Evolutionary conservation across 176 grass and related monocot genomes (phyloP).

Genomic region (Hordeum vulgare): MorexV3_pseudomolecules_assembly NC_058522.1:570602405-570602904

Average conservation of each 20-base stretch:
- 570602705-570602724: conserved; percentile 3
- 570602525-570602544: not conserved
- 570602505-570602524: conserved; percentile 48
- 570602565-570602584: conserved; percentile 47
- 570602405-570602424: conserved; percentile 56
- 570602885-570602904: conserved; percentile 49
- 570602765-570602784: conserved; percentile 47
- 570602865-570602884: conserved; percentile 43
- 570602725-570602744: conserved; percentile 41
- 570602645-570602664: not conserved
- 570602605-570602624: conserved; percentile 34
- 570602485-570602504: conserved; percentile 26
- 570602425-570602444: conserved; percentile 31
- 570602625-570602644: conserved; percentile 54
- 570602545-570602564: conserved; percentile 16
- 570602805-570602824: conserved; percentile 40
- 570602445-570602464: conserved; percentile 55
- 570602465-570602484: conserved; percentile 12
- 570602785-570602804: conserved; percentile 48
- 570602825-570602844: conserved; percentile 54
- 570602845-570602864: conserved; percentile 43
- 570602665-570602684: conserved; percentile 44
- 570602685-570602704: conserved; percentile 50
- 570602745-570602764: not conserved
- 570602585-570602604: conserved; percentile 16